Base-by-base conservation (phyloP, 2,329 filamentous ascomycete species). In the Scytalidium lignicola region DNA sequence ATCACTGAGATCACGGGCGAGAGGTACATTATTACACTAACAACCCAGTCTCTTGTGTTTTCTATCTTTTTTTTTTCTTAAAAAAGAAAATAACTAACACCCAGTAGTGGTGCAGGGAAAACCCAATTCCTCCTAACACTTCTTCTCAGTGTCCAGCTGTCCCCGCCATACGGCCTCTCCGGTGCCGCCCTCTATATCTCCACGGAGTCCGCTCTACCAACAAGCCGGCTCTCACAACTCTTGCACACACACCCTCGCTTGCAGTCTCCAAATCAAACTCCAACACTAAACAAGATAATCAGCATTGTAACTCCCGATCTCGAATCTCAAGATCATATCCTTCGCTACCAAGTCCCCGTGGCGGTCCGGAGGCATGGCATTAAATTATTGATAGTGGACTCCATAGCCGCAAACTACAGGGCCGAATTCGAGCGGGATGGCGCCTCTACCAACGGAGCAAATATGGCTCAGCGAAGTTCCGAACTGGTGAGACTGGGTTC, bases 301-400 rank as follows among this genome's bases (percentile, higher is more conserved):
- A 88, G 86, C 65, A 88, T 93, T 56, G 83, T 85, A 44, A 90
- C 89, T 9, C 88, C 89, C 26, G 91, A 97, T 65, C 82, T 97
- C 49, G 93, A 97, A 68, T 85, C 88, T 0, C 93, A 99, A 69
- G 92, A 97, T 51, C 92, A 97, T 69, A 96, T 99, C 62, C 74
- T 97, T 21, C 84, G 83, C 55, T 97, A 89, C 68, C 93, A 99
- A 67, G 83, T 97, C 5, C 93, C 93, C 1, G 86, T 96, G 17
- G 84, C 90, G 22, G 82, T 96, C 18, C 73, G 79, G 55, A 81
- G 88, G 43, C 83, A 89, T 66, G 78, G 85, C 53, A 75, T 96
- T 46, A 90, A 92, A 2, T 99, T 1, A 70, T 99, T 26, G 1
- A 78, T 97, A 13, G 71, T 99, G 26, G 93, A 99, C 70, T 95